phyloP scores from a whole-genome alignment of 23 red algal genomes.

The Gracilariopsis chorda region DNA sequence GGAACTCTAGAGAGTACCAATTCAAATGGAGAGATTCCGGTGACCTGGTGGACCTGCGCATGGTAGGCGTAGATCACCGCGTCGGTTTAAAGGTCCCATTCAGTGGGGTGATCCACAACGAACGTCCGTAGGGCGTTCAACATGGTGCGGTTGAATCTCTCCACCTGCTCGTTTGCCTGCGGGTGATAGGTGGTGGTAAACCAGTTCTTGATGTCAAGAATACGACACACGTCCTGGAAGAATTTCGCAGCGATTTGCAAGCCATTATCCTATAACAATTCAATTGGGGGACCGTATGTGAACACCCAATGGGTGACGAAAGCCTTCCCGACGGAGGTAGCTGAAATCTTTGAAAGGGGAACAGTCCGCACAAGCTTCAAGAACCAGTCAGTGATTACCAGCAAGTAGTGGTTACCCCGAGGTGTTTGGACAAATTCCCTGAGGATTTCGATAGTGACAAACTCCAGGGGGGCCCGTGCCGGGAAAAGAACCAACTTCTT shows the following conservation, averaged over 20 bases:
- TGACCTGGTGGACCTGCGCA: background rate
- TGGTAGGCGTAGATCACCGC: conserved; percentile 8
- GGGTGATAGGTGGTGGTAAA: background rate
- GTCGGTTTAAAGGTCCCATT: background rate
- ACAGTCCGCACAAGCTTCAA: background rate
- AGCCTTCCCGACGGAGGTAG: background rate
- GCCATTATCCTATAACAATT: background rate
- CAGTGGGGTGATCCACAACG: background rate
- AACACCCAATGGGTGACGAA: background rate
- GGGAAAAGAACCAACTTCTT: no score
- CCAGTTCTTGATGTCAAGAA: background rate
- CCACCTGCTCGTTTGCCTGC: background rate
- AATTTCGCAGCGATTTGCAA: background rate
- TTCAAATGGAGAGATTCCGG: background rate
- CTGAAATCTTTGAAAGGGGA: background rate
- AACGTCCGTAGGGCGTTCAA: background rate
- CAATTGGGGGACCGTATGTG: background rate
- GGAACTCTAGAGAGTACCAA: background rate
- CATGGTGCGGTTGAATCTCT: background rate
- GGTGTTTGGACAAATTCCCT: background rate
- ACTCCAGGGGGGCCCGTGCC: no score
- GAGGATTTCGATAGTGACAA: background rate
- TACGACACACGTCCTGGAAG: background rate
- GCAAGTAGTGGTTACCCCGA: background rate
- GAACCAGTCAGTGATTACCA: background rate